Evolutionary conservation across 306 rosid species (phyloP).

Genomic region (Cicer cuneatum): DNA sequence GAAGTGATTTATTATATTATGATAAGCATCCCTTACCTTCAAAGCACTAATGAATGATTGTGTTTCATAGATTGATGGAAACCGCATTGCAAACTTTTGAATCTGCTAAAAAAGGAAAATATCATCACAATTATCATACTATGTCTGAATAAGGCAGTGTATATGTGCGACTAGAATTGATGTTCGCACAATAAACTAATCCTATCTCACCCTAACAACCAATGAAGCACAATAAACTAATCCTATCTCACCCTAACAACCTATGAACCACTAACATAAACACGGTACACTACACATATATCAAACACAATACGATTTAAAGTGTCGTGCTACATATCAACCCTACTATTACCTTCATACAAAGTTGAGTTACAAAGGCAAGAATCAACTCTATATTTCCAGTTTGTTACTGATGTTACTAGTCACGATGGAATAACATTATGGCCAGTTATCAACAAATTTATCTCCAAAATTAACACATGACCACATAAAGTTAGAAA

Average conservation of each 20-base stretch:
- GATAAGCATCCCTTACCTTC: slow-evolving; percentile 53
- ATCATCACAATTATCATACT: slow-evolving; percentile 5
- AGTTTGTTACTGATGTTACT: not conserved
- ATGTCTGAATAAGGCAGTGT: not conserved
- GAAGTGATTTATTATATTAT: slow-evolving; percentile 9
- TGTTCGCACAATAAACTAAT: slow-evolving; percentile 5
- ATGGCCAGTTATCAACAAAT: not conserved
- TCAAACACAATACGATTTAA: no score
- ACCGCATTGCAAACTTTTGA: slow-evolving; percentile 81
- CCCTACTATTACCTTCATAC: slow-evolving; percentile 7
- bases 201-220: no score
- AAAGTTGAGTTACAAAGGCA: not conserved
- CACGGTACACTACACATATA: no score
- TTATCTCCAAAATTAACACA: slow-evolving; percentile 3
- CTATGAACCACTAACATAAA: no score
- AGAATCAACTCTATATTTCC: not conserved
- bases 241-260: no score
- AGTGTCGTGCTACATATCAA: no score
- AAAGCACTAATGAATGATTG: slow-evolving; percentile 60
- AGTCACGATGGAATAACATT: not conserved
- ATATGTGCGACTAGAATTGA: not conserved
- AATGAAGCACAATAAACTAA: no score
- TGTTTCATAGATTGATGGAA: slow-evolving; percentile 66
- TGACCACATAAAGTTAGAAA: slow-evolving; percentile 1
- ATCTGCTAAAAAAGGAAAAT: slow-evolving; percentile 52